These are phyloP conservation scores for Fusarium miscanthi DNA, from an alignment of 2,329 filamentous ascomycete species.

Conservation along the genomic window DNA sequence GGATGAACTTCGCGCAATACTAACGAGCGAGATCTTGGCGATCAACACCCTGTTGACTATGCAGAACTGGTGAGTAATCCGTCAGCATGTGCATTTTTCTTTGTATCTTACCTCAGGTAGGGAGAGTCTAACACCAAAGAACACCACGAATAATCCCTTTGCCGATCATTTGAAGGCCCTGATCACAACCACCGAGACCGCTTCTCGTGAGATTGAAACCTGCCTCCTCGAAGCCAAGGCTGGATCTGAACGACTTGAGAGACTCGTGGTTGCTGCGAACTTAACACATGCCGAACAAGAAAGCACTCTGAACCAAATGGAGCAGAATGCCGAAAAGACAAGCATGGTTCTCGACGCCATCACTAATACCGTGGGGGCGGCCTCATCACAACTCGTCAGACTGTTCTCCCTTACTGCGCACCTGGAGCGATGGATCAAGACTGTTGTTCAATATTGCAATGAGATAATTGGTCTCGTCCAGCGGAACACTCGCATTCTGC, in stretches of 20 bases:
- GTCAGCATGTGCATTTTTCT: background rate
- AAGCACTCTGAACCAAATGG: background rate
- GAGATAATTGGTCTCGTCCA: too few species aligned
- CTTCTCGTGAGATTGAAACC: background rate
- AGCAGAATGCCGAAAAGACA: background rate
- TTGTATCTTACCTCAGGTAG: background rate
- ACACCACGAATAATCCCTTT: background rate
- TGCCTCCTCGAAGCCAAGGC: background rate
- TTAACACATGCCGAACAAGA: background rate
- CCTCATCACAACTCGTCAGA: background rate
- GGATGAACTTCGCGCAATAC: background rate
- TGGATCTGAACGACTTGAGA: background rate
- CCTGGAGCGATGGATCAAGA: background rate
- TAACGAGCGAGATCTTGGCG: background rate
- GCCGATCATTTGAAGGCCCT: background rate
- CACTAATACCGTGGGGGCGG: background rate
- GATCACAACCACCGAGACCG: background rate
- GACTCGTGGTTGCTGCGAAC: background rate
- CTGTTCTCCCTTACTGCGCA: background rate
- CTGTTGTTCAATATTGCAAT: background rate
- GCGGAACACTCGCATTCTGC: too few species aligned
- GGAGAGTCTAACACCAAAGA: background rate
- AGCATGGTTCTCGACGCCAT: background rate
- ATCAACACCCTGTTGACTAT: background rate
- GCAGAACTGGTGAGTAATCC: background rate